Evolutionary conservation across 2,329 filamentous ascomycete genomes (phyloP).

Genomic region (Aureobasidium vineae): DNA sequence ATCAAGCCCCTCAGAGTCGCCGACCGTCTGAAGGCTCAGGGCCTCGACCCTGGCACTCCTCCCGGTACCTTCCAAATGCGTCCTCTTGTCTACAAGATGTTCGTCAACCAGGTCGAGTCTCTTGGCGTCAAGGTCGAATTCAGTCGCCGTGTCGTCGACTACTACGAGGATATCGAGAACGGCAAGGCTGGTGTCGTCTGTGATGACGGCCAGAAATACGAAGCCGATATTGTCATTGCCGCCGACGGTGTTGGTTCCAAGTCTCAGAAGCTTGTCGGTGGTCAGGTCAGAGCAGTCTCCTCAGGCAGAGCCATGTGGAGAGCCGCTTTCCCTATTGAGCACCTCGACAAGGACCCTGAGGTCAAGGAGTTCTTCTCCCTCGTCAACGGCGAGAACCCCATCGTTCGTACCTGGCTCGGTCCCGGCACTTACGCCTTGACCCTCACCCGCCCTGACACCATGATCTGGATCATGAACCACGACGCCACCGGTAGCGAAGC

Average conservation of each 20-base stretch:
- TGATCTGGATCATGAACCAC: conserved; percentile 54
- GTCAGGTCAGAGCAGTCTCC: conserved; percentile 43
- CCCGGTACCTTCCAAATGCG: conserved; percentile 58
- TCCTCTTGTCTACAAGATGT: conserved; percentile 57
- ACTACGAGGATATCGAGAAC: conserved; percentile 44
- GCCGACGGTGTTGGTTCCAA: conserved; percentile 46
- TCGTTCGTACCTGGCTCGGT: conserved; percentile 49
- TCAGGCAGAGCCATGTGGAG: conserved; percentile 36
- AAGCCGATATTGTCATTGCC: conserved; percentile 43
- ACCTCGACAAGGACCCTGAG: conserved; percentile 47
- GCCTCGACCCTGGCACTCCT: conserved; percentile 49
- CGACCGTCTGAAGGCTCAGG: conserved; percentile 50
- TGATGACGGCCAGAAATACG: conserved; percentile 44
- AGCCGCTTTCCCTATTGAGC: conserved; percentile 42
- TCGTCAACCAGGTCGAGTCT: conserved; percentile 50
- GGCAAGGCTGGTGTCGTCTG: conserved; percentile 35
- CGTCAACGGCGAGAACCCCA: conserved; percentile 43
- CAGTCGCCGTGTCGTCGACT: conserved; percentile 45
- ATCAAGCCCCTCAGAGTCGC: conserved; percentile 51
- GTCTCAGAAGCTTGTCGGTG: conserved; percentile 47
- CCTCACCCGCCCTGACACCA: conserved; percentile 47
- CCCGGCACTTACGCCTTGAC: conserved; percentile 47
- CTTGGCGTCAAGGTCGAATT: conserved; percentile 47
- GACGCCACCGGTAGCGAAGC: conserved; percentile 47
- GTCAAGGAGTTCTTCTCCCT: conserved; percentile 50